Conservation (phyloP, 495 filamentous ascomycete genomes). For the Lichenothelia convexa region DNA sequence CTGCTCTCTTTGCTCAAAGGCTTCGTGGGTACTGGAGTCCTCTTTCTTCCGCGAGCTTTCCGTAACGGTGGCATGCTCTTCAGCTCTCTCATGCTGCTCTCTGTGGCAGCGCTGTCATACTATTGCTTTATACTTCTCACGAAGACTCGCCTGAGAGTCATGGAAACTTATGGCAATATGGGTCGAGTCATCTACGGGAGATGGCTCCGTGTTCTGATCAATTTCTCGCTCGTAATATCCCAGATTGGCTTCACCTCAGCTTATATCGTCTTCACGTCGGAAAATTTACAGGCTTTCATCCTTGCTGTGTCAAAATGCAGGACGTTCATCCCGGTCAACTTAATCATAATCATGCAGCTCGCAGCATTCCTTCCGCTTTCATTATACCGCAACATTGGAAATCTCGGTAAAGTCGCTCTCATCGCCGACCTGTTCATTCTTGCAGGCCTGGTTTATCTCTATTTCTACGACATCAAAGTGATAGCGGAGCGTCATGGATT, state of each 20-base stretch:
- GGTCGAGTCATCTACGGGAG: conserved; percentile 81
- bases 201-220: conserved; percentile 72
- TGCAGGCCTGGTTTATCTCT: conserved; percentile 79
- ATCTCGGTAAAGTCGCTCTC: conserved; percentile 62
- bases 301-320: conserved; percentile 65
- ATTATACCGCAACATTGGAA: conserved; percentile 85
- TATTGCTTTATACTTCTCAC: conserved; percentile 94
- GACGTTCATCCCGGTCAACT: conserved; percentile 65
- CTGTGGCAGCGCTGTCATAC: conserved; percentile 69
- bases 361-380: conserved; percentile 84
- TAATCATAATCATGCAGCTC: conserved; percentile 82
- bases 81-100: conserved; percentile 72
- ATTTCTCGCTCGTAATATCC: conserved; percentile 77
- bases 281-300: conserved; percentile 90
- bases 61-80: conserved; percentile 96
- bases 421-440: conserved; percentile 89
- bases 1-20: conserved; percentile 78
- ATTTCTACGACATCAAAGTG: conserved; percentile 87
- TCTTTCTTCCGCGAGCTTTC: conserved; percentile 85
- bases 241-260: conserved; percentile 91
- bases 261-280: conserved; percentile 95
- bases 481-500: conserved; percentile 56
- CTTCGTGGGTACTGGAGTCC: conserved; percentile 92
- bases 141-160: conserved; percentile 62
- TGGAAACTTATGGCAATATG: conserved; percentile 90